phyloP scores from a whole-genome alignment of 2,329 filamentous ascomycete species.

The Chrysoporthe deuterocubensis region DNA sequence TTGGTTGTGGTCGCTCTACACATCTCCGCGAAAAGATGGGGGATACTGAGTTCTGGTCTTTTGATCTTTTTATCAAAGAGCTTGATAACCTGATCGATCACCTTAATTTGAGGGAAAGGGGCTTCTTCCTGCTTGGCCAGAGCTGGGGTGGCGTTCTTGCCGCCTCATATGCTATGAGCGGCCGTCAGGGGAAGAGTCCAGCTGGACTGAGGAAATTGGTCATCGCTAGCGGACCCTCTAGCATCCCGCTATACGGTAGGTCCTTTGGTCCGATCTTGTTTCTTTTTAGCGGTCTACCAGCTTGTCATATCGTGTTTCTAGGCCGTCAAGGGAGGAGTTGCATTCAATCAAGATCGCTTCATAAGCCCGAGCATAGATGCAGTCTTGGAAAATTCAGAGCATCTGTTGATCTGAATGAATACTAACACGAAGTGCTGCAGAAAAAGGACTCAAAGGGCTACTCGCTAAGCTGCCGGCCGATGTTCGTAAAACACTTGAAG shows the following conservation, averaged over 20 bases:
- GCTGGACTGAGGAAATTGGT: conserved; percentile 32
- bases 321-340: too few relatives aligned
- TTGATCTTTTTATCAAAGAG: conserved; percentile 33
- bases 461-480: conserved; percentile 32
- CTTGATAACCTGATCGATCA: conserved; percentile 33
- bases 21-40: conserved; percentile 46
- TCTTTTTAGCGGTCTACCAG: not conserved
- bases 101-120: conserved; percentile 21
- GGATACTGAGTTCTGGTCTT: conserved; percentile 33
- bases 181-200: conserved; percentile 28
- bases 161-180: conserved; percentile 21
- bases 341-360: not conserved
- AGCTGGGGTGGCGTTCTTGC: conserved; percentile 24
- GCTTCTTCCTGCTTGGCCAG: conserved; percentile 27
- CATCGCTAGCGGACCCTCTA: conserved; percentile 33
- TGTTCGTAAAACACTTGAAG: conserved; percentile 28
- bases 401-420: not conserved
- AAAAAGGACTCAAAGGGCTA: conserved; percentile 27
- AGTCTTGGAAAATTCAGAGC: not conserved
- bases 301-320: not conserved
- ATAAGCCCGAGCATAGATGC: too few relatives aligned
- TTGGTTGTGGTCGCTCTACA: conserved; percentile 53
- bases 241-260: conserved; percentile 32
- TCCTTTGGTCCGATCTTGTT: not conserved
- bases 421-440: not conserved